Percentiles rank a stretch among this genome's conserved stretches.
These are phyloP conservation scores for Thyridium curvatum DNA, from an alignment of 2,329 filamentous ascomycete species.

Conservation along the genomic window DNA sequence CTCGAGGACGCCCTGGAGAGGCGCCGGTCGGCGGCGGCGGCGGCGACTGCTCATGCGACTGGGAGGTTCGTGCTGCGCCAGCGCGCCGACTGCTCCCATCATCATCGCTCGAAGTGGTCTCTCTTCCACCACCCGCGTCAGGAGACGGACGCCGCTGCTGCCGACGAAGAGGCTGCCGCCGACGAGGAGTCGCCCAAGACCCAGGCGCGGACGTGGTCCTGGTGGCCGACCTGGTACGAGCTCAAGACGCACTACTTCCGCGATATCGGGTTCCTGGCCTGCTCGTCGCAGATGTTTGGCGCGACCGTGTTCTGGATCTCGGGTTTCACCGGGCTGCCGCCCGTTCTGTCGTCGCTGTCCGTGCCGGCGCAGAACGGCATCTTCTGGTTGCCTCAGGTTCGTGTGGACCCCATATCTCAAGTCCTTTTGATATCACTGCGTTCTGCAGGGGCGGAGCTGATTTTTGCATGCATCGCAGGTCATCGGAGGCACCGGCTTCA, in stretches of 20 bases:
- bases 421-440: constrained; percentile 33
- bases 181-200: neutral
- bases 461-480: constrained; percentile 36
- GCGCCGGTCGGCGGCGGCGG: no score
- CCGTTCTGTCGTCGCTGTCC: constrained; percentile 44
- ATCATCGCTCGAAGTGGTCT: constrained; percentile 7
- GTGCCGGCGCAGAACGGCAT: constrained; percentile 40
- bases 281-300: constrained; percentile 46
- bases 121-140: constrained; percentile 3
- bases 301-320: constrained; percentile 61
- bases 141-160: neutral
- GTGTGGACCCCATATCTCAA: constrained; percentile 29
- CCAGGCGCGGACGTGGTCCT: constrained; percentile 39
- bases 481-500: constrained; percentile 55
- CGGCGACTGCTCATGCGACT: neutral
- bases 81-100: constrained; percentile 9
- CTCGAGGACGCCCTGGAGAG: constrained; percentile 40
- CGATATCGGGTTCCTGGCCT: constrained; percentile 58
- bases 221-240: constrained; percentile 53
- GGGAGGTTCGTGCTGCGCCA: constrained; percentile 1
- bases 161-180: neutral
- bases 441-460: no score
- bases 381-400: constrained; percentile 56
- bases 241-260: constrained; percentile 53
- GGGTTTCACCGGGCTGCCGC: constrained; percentile 53